Base-by-base conservation (phyloP, 257 asterid species). In the Coffea canephora region DNA sequence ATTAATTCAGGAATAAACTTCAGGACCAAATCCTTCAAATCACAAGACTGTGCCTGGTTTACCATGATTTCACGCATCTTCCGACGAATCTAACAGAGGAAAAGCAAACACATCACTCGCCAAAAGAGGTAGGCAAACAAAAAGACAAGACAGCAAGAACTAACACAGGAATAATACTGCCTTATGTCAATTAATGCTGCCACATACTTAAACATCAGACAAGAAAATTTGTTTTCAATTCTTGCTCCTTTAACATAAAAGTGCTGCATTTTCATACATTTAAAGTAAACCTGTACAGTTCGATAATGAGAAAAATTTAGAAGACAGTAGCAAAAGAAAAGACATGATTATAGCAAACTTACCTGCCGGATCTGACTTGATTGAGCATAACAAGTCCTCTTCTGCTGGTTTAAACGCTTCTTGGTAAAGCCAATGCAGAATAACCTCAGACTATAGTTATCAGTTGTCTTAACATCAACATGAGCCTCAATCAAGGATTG, bases 21-120 rank as follows among this genome's bases (percentile, higher is more conserved):
- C 83, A 67, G 86, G 74, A 92, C 98, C 88, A 94, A 81, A 18
- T 91, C 97, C 90, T 92, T 92, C 43, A 94, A 90, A 48, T 88
- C 95, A 68, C 95, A 89, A 0, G 97, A 88, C 61, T 91, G 94
- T 13, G 98, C 84, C 69, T 94, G 95, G 84, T 87, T 91, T 13
- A 89, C 82, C 97, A 94, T 92, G 45, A 92, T 94, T 75, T 94
- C 98, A n/a, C 85, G 73, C 98, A 94, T 93, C 95, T 93, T 93
- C 54, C 92, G 68, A 8, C 95, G 94, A 78, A 94, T 94, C 98
- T 94, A 77, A 79, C 34, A 59, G 49, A 41, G 4, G 16, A 5
- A 66, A 50, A 21, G 34, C 67, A 74, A 19, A 61, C 18, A 71
- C 19, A 5, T 45, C 25, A 72, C 54, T 65, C 8, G 27, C 18